These are phyloP conservation scores for Colletotrichum sublineola DNA, from an alignment of 2,329 filamentous ascomycete genomes.

Conservation along the genomic window DNA sequence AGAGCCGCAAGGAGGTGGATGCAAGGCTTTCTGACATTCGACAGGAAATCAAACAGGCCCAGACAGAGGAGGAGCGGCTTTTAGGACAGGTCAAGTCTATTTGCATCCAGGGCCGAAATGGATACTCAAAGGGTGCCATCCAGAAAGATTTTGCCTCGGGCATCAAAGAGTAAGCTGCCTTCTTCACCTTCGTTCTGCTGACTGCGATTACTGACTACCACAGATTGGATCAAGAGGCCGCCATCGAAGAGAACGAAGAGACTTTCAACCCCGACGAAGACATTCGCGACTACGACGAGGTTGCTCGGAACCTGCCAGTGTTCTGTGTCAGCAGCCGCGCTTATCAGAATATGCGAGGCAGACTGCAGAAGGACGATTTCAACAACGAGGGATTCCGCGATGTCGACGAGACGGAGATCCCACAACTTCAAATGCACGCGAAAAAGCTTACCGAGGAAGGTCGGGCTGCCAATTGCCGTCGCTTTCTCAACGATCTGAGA, in stretches of 20 bases:
- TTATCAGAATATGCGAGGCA: conserved; percentile 72
- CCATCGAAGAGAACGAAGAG: conserved; percentile 32
- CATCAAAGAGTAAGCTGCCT: conserved; percentile 61
- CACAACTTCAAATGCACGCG: conserved; percentile 67
- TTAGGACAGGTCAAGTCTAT: conserved; percentile 34
- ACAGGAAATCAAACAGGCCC: conserved; percentile 19
- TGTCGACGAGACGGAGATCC: conserved; percentile 69
- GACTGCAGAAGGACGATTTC: conserved; percentile 64
- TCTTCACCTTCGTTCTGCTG: conserved; percentile 43
- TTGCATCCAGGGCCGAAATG: conserved; percentile 69
- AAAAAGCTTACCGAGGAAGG: conserved; percentile 37
- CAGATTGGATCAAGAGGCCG: conserved; percentile 36
- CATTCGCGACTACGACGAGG: conserved; percentile 68
- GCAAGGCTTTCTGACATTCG: conserved; percentile 21
- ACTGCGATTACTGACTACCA: conserved; percentile 52
- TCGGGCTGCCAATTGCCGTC: conserved; percentile 43
- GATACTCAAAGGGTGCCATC: conserved; percentile 58
- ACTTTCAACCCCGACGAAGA: conserved; percentile 52
- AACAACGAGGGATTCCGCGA: conserved; percentile 64
- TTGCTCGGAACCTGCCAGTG: conserved; percentile 69
- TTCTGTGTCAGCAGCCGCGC: conserved; percentile 75
- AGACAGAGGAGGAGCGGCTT: conserved; percentile 38
- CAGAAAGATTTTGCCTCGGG: conserved; percentile 44
- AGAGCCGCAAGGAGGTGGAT: conserved; percentile 41
- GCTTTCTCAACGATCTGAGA: conserved; percentile 45